Evolutionary conservation across 139 green algal genomes (phyloP).

Genomic region (Ostreobium quekettii): DNA sequence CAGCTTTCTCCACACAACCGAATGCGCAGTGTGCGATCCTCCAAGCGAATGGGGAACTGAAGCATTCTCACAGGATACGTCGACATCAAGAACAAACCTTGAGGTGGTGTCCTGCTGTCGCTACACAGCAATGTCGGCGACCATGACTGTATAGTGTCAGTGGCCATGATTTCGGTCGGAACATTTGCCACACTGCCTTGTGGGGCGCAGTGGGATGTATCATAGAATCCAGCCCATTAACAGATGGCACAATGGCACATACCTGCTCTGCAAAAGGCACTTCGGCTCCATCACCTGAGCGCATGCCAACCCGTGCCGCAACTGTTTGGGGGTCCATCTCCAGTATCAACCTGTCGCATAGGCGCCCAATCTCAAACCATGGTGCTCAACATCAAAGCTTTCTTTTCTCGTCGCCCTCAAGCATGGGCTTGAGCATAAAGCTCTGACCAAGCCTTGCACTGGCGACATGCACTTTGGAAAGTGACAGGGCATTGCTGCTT

Average conservation of each 20-base stretch:
- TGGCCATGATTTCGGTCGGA: not conserved
- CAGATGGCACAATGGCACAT: conserved; percentile 8
- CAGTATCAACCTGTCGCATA: conserved; percentile 73
- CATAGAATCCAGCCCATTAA: not conserved
- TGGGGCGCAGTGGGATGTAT: too few species aligned
- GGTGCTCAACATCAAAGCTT: not conserved
- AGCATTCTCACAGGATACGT: not conserved
- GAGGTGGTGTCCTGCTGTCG: not conserved
- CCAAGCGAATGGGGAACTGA: too few species aligned
- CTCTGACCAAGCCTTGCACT: too few species aligned
- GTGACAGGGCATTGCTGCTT: not conserved
- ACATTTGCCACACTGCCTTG: not conserved
- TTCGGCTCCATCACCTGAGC: conserved; percentile 64
- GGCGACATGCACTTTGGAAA: too few species aligned
- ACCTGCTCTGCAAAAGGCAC: conserved; percentile 73
- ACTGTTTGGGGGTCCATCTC: conserved; percentile 86
- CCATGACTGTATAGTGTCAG: not conserved
- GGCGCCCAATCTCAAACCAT: not conserved
- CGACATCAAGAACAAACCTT: not conserved
- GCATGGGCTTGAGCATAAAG: too few species aligned
- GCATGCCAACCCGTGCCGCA: conserved; percentile 89
- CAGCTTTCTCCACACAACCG: too few species aligned
- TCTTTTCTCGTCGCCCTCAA: too few species aligned
- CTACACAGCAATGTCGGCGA: not conserved
- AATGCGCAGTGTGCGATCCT: too few species aligned